Evolutionary conservation across 129 eudicot species (phyloP).

Genomic region (Chrysanthemum makinoi): DNA sequence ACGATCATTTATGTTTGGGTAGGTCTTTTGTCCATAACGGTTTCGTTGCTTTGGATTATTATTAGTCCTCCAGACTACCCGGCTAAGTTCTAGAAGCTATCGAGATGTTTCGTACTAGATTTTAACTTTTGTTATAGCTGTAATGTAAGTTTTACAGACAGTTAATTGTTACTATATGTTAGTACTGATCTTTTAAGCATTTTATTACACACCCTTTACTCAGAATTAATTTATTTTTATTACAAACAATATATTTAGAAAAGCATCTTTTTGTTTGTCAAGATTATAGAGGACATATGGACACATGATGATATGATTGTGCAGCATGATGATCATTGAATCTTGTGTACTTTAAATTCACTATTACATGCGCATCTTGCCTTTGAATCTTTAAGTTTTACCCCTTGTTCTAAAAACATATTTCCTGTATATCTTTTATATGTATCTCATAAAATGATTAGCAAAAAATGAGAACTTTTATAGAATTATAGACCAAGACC

Average conservation of each 20-base stretch:
- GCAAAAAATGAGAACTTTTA: background rate
- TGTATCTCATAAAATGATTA: no score
- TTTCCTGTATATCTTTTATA: no score
- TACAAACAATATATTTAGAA: background rate
- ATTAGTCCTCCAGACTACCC: constrained; percentile 51
- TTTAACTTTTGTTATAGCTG: background rate
- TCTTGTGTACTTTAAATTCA: constrained; percentile 26
- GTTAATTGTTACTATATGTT: background rate
- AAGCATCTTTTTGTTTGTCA: constrained; percentile 3
- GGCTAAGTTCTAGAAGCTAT: constrained; percentile 11
- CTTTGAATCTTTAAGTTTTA: constrained; percentile 17
- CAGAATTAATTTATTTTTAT: no score
- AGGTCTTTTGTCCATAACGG: constrained; percentile 72
- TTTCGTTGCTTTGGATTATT: constrained; percentile 72
- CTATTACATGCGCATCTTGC: constrained; percentile 23
- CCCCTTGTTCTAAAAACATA: background rate
- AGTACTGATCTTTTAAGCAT: background rate
- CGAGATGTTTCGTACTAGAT: background rate
- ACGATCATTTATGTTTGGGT: constrained; percentile 62
- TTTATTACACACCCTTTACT: no score
- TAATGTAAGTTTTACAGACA: constrained; percentile 18
- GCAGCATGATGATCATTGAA: constrained; percentile 19
- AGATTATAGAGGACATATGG: constrained; percentile 17
- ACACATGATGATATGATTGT: constrained; percentile 22
- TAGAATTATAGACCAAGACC: no score